Base-by-base conservation (phyloP, 768 basidiomycete species). In the Lentinula boryana region DNA sequence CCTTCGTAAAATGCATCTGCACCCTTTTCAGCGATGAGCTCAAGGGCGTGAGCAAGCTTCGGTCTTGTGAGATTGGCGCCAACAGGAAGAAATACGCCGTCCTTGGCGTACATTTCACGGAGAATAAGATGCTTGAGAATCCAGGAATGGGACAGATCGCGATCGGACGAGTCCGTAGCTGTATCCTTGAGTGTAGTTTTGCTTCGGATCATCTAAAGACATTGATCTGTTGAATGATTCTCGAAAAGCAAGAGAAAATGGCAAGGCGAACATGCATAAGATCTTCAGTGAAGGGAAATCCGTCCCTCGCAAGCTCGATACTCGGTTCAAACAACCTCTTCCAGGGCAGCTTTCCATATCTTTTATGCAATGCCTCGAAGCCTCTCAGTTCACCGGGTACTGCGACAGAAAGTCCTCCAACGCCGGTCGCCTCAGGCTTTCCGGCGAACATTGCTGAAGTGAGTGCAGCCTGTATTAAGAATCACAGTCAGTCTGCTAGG, bases 381-480 rank as follows among this genome's bases (percentile, higher is more conserved):
- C 89, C 90, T 16, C 84, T 79, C 55, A 91, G 71, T 70, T 92
- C 90, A 8, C 90, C 85, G 0, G 90, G 90, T 0, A 91, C 84
- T 33, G 80, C 89, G 12, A 90, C 79, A 1, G 86, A 69, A 56
- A 92, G 73, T 5, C 91, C 90, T 2, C 91, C 89, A 46, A 80
- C 78, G 59, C 67, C 75, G 32, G 86, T 76, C 1, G 64, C 56
- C 5, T 65, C 62, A 5, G 84, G 74, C 23, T 54, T 54, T 40
- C 16, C 33, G 35, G 38, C 4, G 9, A 54, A 38, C 35, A 54
- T 21, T 38, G 81, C 68, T 32, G 62, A 46, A 94, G 84, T 70
- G 92, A 98, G 75, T 97, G 91, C 52, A 98, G 80, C 16, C 81
- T 83, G 70, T 79, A 88, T 44, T 86, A 85, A 66, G 86, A 77